phyloP scores from a whole-genome alignment of 192 early-diverging fungal species.

The Irineochytrium annulatum region DNA sequence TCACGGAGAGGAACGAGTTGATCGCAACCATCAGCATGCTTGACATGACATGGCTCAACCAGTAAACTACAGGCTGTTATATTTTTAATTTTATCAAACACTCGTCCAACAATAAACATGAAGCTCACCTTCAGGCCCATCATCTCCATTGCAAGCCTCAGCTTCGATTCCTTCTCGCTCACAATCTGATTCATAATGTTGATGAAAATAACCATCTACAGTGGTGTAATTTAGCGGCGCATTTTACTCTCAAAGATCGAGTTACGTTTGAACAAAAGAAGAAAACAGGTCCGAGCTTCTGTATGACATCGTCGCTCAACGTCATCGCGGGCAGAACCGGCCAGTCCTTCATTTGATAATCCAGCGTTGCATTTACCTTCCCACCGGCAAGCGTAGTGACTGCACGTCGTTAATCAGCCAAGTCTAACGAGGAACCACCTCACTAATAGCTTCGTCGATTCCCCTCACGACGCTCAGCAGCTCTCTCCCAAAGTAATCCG shows the following conservation, averaged over 20 bases:
- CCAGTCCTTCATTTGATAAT: neutral
- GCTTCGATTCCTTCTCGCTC: neutral
- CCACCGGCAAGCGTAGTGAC: neutral
- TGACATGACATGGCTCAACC: constrained; percentile 17
- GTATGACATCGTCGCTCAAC: neutral
- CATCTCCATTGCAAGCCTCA: neutral
- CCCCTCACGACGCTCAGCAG: constrained; percentile 47
- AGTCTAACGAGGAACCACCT: too few species aligned
- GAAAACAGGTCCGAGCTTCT: neutral
- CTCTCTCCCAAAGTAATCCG: constrained; percentile 49
- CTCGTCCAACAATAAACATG: neutral
- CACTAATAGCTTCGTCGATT: constrained; percentile 55
- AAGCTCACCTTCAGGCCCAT: too few species aligned
- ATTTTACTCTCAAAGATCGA: neutral
- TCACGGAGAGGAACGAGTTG: constrained; percentile 44
- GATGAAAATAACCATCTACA: constrained; percentile 1
- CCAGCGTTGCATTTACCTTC: neutral
- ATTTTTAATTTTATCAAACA: neutral
- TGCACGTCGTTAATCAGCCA: too few species aligned
- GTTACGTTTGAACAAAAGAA: neutral
- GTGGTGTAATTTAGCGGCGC: neutral
- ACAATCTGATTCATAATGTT: neutral
- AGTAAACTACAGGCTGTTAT: too few species aligned
- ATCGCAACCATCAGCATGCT: constrained; percentile 30
- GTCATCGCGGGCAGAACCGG: neutral